A percentile compares a stretch with the other conserved stretches of the same genome.
These are phyloP conservation scores for Marchantia polymorpha DNA, from an alignment of 225 moss, liverwort and hornwort species.

Conservation along the genomic window DNA sequence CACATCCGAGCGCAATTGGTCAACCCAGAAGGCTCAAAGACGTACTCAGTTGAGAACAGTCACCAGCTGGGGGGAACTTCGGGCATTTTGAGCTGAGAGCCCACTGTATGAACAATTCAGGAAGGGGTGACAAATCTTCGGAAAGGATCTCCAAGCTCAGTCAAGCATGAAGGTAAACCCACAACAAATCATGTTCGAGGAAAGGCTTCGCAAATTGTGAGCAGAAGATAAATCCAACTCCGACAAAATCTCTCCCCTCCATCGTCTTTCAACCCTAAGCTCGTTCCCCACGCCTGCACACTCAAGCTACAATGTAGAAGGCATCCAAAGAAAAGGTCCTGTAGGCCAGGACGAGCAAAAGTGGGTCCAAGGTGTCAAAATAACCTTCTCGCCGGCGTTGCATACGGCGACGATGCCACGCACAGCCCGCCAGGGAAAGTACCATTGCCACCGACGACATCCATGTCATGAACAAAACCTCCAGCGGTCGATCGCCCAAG, in stretches of 20 bases:
- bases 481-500: conserved; percentile 21
- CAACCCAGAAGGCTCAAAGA: conserved; percentile 7
- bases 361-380: conserved; percentile 7
- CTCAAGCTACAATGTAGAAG: conserved; percentile 11
- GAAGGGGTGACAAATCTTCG: too few relatives aligned
- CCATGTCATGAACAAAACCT: conserved; percentile 37
- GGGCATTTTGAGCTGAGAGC: neutral
- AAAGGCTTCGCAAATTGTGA: neutral
- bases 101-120: neutral
- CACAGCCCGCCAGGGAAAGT: conserved; percentile 44
- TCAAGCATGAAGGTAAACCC: conserved; percentile 2
- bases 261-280: conserved; percentile 24
- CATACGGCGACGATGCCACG: conserved; percentile 59
- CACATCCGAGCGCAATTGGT: conserved; percentile 22
- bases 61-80: neutral
- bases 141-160: neutral
- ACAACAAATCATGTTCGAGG: neutral
- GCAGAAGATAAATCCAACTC: neutral
- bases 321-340: neutral
- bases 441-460: conserved; percentile 41
- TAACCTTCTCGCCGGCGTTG: conserved; percentile 59
- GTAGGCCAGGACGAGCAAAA: neutral
- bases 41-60: neutral
- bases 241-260: neutral
- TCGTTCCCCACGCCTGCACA: neutral